Conservation (phyloP, 1,284 basidiomycete genomes). For the Boletellus dicymbophilus region DNA sequence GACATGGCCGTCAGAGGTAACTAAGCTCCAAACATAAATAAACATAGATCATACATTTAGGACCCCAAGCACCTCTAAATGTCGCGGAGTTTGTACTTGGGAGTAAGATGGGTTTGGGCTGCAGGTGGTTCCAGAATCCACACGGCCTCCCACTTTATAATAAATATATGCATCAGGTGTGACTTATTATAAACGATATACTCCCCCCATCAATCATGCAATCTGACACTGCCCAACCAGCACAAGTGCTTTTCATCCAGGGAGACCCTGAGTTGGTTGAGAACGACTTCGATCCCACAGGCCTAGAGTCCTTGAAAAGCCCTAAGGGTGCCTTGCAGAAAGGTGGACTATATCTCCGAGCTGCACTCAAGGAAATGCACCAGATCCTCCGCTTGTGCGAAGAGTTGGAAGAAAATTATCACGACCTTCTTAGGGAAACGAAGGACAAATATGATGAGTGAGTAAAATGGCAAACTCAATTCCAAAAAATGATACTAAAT, state of each 20-base stretch:
- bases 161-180: no score
- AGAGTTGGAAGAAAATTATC: background rate
- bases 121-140: background rate
- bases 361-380: conserved; percentile 9
- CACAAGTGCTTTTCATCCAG: conserved; percentile 11
- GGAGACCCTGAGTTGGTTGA: background rate
- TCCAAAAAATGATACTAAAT: background rate
- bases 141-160: background rate
- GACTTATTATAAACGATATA: background rate
- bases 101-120: background rate
- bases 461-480: background rate
- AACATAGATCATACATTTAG: conserved; percentile 1
- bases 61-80: conserved; percentile 9
- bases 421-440: background rate
- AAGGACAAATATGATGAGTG: conserved; percentile 11
- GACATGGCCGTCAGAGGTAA: background rate
- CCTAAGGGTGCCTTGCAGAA: background rate
- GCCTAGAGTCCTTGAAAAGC: background rate
- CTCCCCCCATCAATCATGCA: conserved; percentile 12
- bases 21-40: conserved; percentile 7
- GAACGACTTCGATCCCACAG: background rate
- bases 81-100: conserved; percentile 6
- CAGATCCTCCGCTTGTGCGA: background rate
- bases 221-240: background rate
- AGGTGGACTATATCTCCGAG: conserved; percentile 10